Evolutionary conservation across 768 basidiomycete species (phyloP), one percentile per base, ranked within the genome.

Genomic region (Termitomyces sp.): DNA sequence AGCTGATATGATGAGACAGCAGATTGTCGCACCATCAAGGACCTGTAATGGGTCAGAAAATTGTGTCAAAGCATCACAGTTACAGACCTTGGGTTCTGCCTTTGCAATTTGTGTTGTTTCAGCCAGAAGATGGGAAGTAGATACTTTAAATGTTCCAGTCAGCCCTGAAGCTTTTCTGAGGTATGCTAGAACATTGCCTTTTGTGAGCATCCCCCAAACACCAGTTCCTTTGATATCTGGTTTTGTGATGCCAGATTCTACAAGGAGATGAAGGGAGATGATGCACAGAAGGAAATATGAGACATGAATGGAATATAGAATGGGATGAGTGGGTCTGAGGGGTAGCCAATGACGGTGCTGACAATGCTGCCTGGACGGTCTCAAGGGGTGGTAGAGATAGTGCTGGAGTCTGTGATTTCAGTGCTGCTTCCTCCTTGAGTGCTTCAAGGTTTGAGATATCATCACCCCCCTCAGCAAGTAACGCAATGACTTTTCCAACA

Each of bases 401-500:
- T 36, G 70, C 52, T 13, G 69, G 46, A 50, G 66, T 62, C 45
- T 73, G 62, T 50, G 74, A 57, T 27, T 67, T 64, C 30, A 61
- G 56, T 51, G 69, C 65, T 30, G 70, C 58, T 26, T 77, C 75
- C 61, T 82, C 79, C 59, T 78, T 74, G 4, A 91, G 87, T 18
- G 76, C 71, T 66, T 93, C 81, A 45, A 98, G 82, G 67, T 89
- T 87, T 53, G 94, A 86, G 58, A 98, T 86, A 72, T 98, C 91
- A 72, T 99, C 96, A 8, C 96, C 96, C 72, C 95, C 92, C 69
- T 99, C 95, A 27, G 93, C 95, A 8, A 98, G 82, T 43, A 99
- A 78, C 2, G 94, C 96, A 65, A 99, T 98, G 22, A 88, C 71
- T 70, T 87, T 87, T 46, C 97, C 97, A 45, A 98, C 91, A 0